phyloP scores from a whole-genome alignment of 352 stramenopile genomes.

The Phytophthora hibernalis region DNA sequence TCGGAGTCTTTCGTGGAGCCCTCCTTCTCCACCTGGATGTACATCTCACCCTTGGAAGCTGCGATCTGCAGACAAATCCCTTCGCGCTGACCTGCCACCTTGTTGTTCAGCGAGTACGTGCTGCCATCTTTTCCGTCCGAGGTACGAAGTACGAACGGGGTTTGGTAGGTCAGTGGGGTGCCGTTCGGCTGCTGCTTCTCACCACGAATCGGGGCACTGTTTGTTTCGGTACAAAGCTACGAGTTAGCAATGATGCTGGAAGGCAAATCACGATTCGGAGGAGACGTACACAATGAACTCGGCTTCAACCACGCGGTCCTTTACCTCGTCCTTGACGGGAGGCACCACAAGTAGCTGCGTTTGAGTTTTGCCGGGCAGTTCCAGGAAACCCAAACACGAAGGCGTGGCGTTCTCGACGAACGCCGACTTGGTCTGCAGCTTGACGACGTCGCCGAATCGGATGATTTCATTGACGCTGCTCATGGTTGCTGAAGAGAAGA shows the following conservation, averaged over 20 bases:
- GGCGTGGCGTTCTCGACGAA: slow-evolving; percentile 33
- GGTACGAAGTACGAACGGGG: slow-evolving; percentile 73
- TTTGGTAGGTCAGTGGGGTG: slow-evolving; percentile 68
- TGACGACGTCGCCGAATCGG: slow-evolving; percentile 65
- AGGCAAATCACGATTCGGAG: not conserved
- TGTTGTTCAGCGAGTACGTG: slow-evolving; percentile 83
- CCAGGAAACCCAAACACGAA: slow-evolving; percentile 54
- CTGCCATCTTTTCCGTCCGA: slow-evolving; percentile 54
- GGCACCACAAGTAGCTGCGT: slow-evolving; percentile 64
- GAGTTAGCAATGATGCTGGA: slow-evolving; percentile 5
- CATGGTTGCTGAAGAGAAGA: slow-evolving; percentile 24
- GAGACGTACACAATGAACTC: slow-evolving; percentile 78
- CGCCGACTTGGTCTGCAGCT: slow-evolving; percentile 48
- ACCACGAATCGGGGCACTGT: slow-evolving; percentile 47
- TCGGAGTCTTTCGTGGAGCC: slow-evolving; percentile 51
- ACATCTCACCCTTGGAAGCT: slow-evolving; percentile 76
- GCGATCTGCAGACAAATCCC: slow-evolving; percentile 60
- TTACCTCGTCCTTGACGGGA: slow-evolving; percentile 51
- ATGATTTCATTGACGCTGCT: slow-evolving; percentile 39
- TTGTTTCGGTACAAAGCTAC: not conserved
- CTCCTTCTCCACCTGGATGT: slow-evolving; percentile 67
- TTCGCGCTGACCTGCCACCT: slow-evolving; percentile 61
- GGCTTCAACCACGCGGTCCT: slow-evolving; percentile 52
- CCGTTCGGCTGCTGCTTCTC: slow-evolving; percentile 57
- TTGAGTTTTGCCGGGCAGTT: slow-evolving; percentile 46